Evolutionary conservation across 805 yeast genomes (phyloP).

Genomic region (Wickerhamomyces pijperi): DNA sequence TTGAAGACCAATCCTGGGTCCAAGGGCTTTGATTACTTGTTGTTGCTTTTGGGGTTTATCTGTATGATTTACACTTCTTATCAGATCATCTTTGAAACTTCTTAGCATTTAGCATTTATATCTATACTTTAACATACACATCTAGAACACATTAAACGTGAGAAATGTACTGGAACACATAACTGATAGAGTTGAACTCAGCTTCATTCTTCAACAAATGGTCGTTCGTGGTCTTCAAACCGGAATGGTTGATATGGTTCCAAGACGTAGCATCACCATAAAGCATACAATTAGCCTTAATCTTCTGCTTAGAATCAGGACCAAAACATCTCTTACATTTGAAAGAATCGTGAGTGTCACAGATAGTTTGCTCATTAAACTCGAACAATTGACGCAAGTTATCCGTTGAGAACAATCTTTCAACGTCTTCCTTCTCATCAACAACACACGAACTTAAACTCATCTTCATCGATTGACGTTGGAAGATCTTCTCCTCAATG

Average conservation of each 20-base stretch:
- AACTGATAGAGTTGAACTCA: conserved; percentile 58
- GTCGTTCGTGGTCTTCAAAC: conserved; percentile 61
- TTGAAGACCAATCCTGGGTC: conserved; percentile 31
- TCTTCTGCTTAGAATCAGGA: conserved; percentile 41
- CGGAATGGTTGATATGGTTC: conserved; percentile 74
- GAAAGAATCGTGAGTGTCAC: conserved; percentile 90
- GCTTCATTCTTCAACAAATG: conserved; percentile 65
- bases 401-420: conserved; percentile 79
- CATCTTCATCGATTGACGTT: conserved; percentile 89
- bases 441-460: conserved; percentile 92
- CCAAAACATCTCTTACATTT: conserved; percentile 70
- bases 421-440: conserved; percentile 93
- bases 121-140: neutral
- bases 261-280: conserved; percentile 97
- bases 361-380: conserved; percentile 52
- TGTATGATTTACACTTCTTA: conserved; percentile 62
- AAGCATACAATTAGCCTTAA: conserved; percentile 73
- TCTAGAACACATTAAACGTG: conserved; percentile 28
- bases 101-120: too few species aligned
- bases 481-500: conserved; percentile 92
- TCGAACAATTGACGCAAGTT: conserved; percentile 66
- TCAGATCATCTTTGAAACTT: conserved; percentile 29
- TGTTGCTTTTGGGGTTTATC: conserved; percentile 44
- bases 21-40: conserved; percentile 32
- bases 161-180: conserved; percentile 88